Percentiles rank a stretch among this genome's conserved stretches.
phyloP scores from a whole-genome alignment of 208 protist species.

The Trypanosoma boissoni region DNA sequence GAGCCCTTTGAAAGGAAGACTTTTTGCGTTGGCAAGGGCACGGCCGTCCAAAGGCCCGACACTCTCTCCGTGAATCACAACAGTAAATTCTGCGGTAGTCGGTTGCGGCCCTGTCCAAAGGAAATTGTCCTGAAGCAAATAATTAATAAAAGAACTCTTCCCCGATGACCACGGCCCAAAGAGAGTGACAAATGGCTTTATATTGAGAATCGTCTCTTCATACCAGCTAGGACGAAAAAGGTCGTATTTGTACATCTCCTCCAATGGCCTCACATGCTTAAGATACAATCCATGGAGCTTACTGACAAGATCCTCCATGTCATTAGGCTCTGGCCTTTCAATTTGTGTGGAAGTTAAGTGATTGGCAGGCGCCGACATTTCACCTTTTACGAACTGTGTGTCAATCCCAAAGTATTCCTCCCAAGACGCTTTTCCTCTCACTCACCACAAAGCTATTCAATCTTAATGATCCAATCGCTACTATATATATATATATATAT shows the following conservation, averaged over 20 bases:
- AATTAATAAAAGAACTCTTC: slow-evolving; percentile 84
- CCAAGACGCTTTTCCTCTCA: too few relatives aligned
- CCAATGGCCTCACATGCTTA: slow-evolving; percentile 53
- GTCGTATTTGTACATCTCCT: slow-evolving; percentile 71
- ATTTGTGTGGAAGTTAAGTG: slow-evolving; percentile 24
- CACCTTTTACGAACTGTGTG: background rate
- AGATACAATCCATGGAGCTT: slow-evolving; percentile 56
- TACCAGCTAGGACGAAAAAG: slow-evolving; percentile 55
- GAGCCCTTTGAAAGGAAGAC: slow-evolving; percentile 89
- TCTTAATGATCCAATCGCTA: too few relatives aligned
- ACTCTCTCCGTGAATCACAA: slow-evolving; percentile 66
- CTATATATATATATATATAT: too few relatives aligned
- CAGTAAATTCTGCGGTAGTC: slow-evolving; percentile 77
- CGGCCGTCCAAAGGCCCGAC: slow-evolving; percentile 73
- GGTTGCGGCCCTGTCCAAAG: slow-evolving; percentile 77
- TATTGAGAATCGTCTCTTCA: slow-evolving; percentile 59
- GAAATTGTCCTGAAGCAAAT: slow-evolving; percentile 68
- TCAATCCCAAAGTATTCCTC: too few relatives aligned
- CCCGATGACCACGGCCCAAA: slow-evolving; percentile 79
- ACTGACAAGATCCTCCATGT: slow-evolving; percentile 33
- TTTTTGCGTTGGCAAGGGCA: slow-evolving; percentile 71
- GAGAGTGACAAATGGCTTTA: slow-evolving; percentile 63
- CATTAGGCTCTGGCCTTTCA: slow-evolving; percentile 31
- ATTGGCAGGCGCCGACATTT: background rate
- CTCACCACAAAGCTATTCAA: too few relatives aligned